Percentiles rank a stretch among this genome's conserved stretches.
Conservation (phyloP, 441 rosid genomes). For the Brassica hybrid region DNA sequence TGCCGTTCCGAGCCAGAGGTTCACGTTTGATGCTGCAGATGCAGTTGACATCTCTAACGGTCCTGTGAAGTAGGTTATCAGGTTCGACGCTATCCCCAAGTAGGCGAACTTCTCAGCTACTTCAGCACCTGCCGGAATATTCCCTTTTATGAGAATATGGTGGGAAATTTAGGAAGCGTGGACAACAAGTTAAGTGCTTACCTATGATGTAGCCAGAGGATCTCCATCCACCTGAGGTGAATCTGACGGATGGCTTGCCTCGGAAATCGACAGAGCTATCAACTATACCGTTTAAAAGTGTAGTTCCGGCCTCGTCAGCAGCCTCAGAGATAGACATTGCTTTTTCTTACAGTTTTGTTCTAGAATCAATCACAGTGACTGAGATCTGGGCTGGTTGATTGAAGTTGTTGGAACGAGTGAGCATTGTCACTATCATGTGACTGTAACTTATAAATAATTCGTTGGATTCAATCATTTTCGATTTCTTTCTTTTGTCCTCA, state of each 20-base stretch:
- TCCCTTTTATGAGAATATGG: not conserved
- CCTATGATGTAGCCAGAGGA: conserved; percentile 8
- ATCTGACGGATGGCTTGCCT: conserved; percentile 6
- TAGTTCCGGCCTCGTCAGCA: not conserved
- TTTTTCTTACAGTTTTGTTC: not conserved
- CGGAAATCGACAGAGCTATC: not conserved
- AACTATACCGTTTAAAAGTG: not conserved
- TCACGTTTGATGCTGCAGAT: not conserved
- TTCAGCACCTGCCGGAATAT: not conserved
- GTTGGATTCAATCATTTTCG: not conserved
- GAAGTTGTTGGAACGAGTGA: not conserved
- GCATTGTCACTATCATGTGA: not conserved
- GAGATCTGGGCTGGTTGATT: not conserved
- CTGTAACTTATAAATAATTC: not conserved
- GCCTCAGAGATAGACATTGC: not conserved
- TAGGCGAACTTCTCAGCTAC: not conserved
- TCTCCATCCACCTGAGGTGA: conserved; percentile 14
- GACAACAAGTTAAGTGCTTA: not conserved
- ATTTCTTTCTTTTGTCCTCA: conserved; percentile 1
- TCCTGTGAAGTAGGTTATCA: not conserved
- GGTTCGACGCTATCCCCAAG: not conserved
- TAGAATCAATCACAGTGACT: not conserved
- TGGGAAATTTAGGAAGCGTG: not conserved
- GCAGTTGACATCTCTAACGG: not conserved
- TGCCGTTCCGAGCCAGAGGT: not conserved